These are phyloP conservation scores for Pleurotus sapidus DNA, from an alignment of 768 basidiomycete genomes.

Conservation along the genomic window DNA sequence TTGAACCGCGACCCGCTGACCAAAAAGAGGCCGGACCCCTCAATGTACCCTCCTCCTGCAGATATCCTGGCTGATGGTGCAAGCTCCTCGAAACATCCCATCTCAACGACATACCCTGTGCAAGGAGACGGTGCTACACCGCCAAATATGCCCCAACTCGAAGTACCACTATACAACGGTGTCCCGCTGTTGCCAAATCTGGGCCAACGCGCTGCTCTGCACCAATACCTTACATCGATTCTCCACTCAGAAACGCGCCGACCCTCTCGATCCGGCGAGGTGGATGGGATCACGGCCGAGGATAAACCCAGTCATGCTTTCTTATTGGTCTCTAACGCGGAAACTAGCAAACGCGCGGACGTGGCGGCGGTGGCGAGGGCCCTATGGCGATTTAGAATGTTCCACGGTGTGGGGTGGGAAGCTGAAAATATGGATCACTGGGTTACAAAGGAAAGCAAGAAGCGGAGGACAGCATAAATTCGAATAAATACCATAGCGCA, in stretches of 20 bases:
- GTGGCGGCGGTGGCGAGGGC: conserved; percentile 65
- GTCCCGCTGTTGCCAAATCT: conserved; percentile 59
- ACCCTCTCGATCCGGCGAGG: not conserved
- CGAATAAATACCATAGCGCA: conserved; percentile 5
- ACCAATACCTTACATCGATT: conserved; percentile 37
- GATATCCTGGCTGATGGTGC: conserved; percentile 3
- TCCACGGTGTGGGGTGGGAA: conserved; percentile 60
- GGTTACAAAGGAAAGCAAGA: conserved; percentile 1
- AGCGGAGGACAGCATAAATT: conserved; percentile 7
- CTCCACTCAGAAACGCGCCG: not conserved
- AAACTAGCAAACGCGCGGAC: conserved; percentile 53
- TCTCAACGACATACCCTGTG: conserved; percentile 26
- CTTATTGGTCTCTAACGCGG: conserved; percentile 51
- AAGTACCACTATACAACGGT: conserved; percentile 70
- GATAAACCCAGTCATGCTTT: conserved; percentile 68
- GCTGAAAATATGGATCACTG: conserved; percentile 14
- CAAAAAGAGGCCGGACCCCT: conserved; percentile 35
- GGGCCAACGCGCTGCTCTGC: conserved; percentile 58
- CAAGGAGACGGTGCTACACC: conserved; percentile 10
- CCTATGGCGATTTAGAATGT: conserved; percentile 79
- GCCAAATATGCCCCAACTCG: conserved; percentile 21
- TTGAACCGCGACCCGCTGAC: conserved; percentile 52
- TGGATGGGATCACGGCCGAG: conserved; percentile 18
- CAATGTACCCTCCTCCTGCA: conserved; percentile 26
- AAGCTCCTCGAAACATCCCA: conserved; percentile 20